phyloP scores from a whole-genome alignment of 129 eudicot species.

The Flaveria robusta region DNA sequence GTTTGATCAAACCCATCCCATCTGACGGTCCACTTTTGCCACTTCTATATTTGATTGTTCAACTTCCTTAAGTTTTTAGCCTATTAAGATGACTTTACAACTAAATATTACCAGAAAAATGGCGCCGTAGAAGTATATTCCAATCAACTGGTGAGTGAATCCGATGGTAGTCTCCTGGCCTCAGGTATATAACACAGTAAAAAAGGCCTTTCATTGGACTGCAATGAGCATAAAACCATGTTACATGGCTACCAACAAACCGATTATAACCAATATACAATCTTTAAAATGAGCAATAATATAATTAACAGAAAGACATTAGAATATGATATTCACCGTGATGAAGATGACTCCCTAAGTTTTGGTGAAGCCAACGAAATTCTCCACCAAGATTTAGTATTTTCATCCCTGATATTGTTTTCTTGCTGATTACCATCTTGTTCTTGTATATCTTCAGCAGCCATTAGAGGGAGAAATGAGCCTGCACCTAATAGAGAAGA shows the following conservation, averaged over 20 bases:
- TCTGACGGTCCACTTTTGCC: neutral
- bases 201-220: slow-evolving; percentile 91
- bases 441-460: slow-evolving; percentile 40
- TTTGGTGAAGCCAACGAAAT: slow-evolving; percentile 90
- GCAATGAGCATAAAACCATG: slow-evolving; percentile 31
- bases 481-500: slow-evolving; percentile 78
- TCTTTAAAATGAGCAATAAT: neutral
- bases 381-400: slow-evolving; percentile 89
- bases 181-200: slow-evolving; percentile 93
- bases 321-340: slow-evolving; percentile 47
- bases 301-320: neutral
- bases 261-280: neutral
- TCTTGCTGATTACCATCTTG: slow-evolving; percentile 40
- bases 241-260: slow-evolving; percentile 2
- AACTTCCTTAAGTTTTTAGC: slow-evolving; percentile 1
- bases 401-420: slow-evolving; percentile 32
- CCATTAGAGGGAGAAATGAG: slow-evolving; percentile 56
- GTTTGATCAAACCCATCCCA: neutral
- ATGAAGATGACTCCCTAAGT: slow-evolving; percentile 59
- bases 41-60: neutral
- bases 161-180: slow-evolving; percentile 95
- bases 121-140: slow-evolving; percentile 79
- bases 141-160: slow-evolving; percentile 96
- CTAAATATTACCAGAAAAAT: slow-evolving; percentile 69
- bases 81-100: slow-evolving; percentile 4